These are phyloP conservation scores for Chondrostereum purpureum DNA, from an alignment of 1,284 basidiomycete genomes.

Conservation along the genomic window DNA sequence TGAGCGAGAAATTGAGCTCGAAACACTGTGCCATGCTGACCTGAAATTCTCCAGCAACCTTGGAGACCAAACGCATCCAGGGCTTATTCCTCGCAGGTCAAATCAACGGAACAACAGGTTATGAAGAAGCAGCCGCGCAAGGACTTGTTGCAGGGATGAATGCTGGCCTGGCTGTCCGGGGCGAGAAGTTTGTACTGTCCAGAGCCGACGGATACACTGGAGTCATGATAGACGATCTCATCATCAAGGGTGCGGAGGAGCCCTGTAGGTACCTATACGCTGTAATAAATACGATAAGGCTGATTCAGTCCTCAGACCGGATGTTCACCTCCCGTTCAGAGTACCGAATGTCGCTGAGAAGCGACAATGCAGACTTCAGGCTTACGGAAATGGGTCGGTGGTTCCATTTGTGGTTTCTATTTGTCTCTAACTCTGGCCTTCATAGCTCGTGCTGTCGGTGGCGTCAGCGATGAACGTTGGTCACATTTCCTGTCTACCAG, in stretches of 20 bases:
- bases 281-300: background rate
- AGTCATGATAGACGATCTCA: slow-evolving; percentile 88
- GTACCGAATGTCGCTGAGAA: slow-evolving; percentile 80
- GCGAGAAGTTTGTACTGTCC: slow-evolving; percentile 53
- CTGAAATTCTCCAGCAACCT: slow-evolving; percentile 45
- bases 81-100: slow-evolving; percentile 85
- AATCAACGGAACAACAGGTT: slow-evolving; percentile 89
- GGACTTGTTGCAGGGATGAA: slow-evolving; percentile 83
- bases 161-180: slow-evolving; percentile 65
- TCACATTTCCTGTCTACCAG: slow-evolving; percentile 39
- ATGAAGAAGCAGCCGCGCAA: slow-evolving; percentile 89
- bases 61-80: slow-evolving; percentile 82
- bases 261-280: slow-evolving; percentile 53
- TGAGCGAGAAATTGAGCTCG: slow-evolving; percentile 38
- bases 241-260: slow-evolving; percentile 83
- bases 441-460: slow-evolving; percentile 46
- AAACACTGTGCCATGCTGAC: slow-evolving; percentile 8
- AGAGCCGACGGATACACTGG: slow-evolving; percentile 82
- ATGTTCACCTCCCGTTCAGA: slow-evolving; percentile 92
- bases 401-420: background rate
- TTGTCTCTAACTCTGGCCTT: slow-evolving; percentile 2
- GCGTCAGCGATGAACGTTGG: slow-evolving; percentile 66
- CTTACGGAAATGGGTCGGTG: slow-evolving; percentile 66
- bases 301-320: slow-evolving; percentile 48
- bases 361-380: slow-evolving; percentile 83